These are phyloP conservation scores for cucumber (Cucumis sativus) DNA, from an alignment of 306 rosid genomes.

Conservation along the genomic window DNA sequence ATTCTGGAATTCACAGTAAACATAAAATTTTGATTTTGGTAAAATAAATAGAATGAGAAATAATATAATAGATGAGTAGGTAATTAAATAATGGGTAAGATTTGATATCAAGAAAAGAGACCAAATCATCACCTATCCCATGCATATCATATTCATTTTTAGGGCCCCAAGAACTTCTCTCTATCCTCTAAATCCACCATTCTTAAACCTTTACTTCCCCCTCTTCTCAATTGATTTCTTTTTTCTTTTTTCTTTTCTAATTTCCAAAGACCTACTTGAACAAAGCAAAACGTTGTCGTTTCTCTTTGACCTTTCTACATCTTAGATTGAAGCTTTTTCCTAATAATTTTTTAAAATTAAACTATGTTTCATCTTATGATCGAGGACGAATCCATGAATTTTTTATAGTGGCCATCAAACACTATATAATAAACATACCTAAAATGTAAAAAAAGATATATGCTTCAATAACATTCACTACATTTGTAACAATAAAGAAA, in stretches of 20 bases:
- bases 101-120: background rate
- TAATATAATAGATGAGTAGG: background rate
- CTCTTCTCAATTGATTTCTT: too few relatives aligned
- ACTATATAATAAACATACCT: too few relatives aligned
- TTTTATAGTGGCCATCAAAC: too few relatives aligned
- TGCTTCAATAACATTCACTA: too few relatives aligned
- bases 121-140: background rate
- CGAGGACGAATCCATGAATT: too few relatives aligned
- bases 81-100: background rate
- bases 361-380: too few relatives aligned
- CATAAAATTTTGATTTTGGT: too few relatives aligned
- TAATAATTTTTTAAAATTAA: too few relatives aligned
- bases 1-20: too few relatives aligned
- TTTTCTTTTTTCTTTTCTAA: background rate
- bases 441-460: too few relatives aligned
- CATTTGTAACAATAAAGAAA: too few relatives aligned
- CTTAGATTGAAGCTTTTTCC: background rate
- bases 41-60: background rate
- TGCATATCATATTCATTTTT: background rate
- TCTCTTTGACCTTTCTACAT: background rate
- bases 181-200: background rate
- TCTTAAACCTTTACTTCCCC: background rate
- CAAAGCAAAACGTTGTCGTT: background rate
- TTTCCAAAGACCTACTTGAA: background rate
- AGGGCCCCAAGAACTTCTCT: background rate